These are phyloP conservation scores for Lactarius trivialis DNA, from an alignment of 768 basidiomycete species.

Conservation along the genomic window DNA sequence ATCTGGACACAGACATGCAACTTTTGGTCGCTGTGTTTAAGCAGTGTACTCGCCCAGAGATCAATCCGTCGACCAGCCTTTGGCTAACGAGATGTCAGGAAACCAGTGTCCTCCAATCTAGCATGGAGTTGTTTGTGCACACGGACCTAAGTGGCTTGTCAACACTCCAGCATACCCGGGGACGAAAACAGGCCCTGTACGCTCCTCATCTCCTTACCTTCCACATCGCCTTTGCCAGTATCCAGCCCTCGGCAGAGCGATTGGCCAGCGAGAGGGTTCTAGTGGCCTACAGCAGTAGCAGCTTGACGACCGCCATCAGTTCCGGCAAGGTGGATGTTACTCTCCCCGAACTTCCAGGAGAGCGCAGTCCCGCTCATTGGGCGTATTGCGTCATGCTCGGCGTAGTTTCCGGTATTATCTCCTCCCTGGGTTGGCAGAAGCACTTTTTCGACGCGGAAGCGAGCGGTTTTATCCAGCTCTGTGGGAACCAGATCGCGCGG, in stretches of 20 bases:
- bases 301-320: conserved; percentile 69
- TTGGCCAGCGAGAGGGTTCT: conserved; percentile 80
- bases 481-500: conserved; percentile 70
- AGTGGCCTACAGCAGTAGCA: conserved; percentile 76
- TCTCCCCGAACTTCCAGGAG: conserved; percentile 63
- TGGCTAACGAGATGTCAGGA: conserved; percentile 84
- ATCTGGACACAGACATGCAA: conserved; percentile 76
- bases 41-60: conserved; percentile 63
- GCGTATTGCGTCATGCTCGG: conserved; percentile 82
- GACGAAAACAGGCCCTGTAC: conserved; percentile 62
- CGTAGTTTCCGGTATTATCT: conserved; percentile 66
- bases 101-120: conserved; percentile 67
- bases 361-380: conserved; percentile 72
- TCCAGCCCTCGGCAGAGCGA: conserved; percentile 73
- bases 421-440: conserved; percentile 53
- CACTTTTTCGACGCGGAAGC: conserved; percentile 82
- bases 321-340: conserved; percentile 62
- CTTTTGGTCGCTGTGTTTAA: conserved; percentile 78
- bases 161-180: conserved; percentile 54
- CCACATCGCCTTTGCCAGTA: conserved; percentile 76
- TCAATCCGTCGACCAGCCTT: conserved; percentile 57
- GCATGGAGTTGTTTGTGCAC: conserved; percentile 64
- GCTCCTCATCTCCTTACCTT: conserved; percentile 75
- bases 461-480: conserved; percentile 79
- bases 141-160: conserved; percentile 66